A percentile compares a stretch with the other conserved stretches of the same genome.
These are phyloP conservation scores for Sequoiadendron giganteum DNA, from an alignment of 75 land plant species.

Conservation along the genomic window DNA sequence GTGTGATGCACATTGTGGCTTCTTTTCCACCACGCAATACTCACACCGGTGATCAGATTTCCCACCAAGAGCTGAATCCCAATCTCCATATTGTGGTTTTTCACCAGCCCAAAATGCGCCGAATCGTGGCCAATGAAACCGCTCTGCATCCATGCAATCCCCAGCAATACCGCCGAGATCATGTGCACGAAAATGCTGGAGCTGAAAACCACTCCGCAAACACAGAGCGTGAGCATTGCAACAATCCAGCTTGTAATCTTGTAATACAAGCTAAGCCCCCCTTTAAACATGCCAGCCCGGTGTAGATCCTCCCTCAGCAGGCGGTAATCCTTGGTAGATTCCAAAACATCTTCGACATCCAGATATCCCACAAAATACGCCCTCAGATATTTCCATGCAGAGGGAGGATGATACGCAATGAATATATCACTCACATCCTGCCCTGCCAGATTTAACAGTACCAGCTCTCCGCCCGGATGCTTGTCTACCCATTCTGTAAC, in stretches of 20 bases:
- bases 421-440: conserved; percentile 77
- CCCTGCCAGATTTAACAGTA: conserved; percentile 63
- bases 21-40: conserved; percentile 86
- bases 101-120: conserved; percentile 59
- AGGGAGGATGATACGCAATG: conserved; percentile 47
- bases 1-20: conserved; percentile 87
- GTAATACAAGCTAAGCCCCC: conserved; percentile 19
- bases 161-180: conserved; percentile 46
- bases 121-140: conserved; percentile 84
- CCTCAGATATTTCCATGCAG: conserved; percentile 56
- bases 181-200: conserved; percentile 41
- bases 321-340: conserved; percentile 59
- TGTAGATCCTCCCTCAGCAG: conserved; percentile 39
- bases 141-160: conserved; percentile 67
- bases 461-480: conserved; percentile 79
- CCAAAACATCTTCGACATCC: conserved; percentile 44
- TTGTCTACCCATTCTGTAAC: conserved; percentile 57
- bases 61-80: conserved; percentile 48
- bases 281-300: conserved; percentile 55
- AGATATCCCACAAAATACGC: conserved; percentile 46
- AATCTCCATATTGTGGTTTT: conserved; percentile 23
- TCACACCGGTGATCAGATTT: conserved; percentile 71
- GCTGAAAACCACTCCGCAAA: conserved; percentile 54
- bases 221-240: conserved; percentile 27
- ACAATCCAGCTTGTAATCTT: conserved; percentile 22